Evolutionary conservation across 1,139 yeast genomes (phyloP).

Genomic region (Geotrichum histeridarum): DNA sequence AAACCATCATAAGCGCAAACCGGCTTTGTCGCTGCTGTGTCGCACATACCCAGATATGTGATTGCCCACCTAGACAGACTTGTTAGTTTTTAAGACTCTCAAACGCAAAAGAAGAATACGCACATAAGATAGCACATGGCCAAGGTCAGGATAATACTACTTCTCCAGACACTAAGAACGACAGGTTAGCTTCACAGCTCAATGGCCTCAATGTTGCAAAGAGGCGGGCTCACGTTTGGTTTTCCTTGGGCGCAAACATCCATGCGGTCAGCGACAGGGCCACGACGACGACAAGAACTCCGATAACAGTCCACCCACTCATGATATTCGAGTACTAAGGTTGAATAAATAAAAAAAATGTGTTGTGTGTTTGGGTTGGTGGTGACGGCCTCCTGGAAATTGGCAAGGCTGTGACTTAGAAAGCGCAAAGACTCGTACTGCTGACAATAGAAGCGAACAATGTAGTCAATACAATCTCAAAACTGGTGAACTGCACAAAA

Average conservation of each 20-base stretch:
- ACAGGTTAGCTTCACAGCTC: neutral
- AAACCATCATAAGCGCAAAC: conserved; percentile 39
- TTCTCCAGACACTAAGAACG: conserved; percentile 77
- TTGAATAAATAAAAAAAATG: too few relatives aligned
- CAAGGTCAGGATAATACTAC: conserved; percentile 72
- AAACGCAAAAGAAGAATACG: conserved; percentile 15
- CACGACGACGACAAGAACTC: conserved; percentile 57
- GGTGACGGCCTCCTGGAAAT: too few relatives aligned
- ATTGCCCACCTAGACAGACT: conserved; percentile 56
- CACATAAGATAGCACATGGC: conserved; percentile 88
- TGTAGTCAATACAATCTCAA: too few relatives aligned
- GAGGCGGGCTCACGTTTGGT: conserved; percentile 37
- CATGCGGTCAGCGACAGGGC: conserved; percentile 59
- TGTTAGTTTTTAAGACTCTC: conserved; percentile 3
- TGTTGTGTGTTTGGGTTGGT: too few relatives aligned
- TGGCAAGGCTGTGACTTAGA: too few relatives aligned
- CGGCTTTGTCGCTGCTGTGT: conserved; percentile 40
- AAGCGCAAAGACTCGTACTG: too few relatives aligned
- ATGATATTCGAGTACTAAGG: neutral
- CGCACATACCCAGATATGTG: conserved; percentile 53
- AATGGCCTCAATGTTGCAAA: neutral
- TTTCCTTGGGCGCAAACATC: conserved; percentile 57
- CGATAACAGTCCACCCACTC: conserved; percentile 61
- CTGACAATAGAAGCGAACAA: too few relatives aligned
- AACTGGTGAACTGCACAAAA: too few relatives aligned